Evolutionary conservation across 2,329 filamentous ascomycete species (phyloP).

Genomic region (Pseudopithomyces chartarum): DNA sequence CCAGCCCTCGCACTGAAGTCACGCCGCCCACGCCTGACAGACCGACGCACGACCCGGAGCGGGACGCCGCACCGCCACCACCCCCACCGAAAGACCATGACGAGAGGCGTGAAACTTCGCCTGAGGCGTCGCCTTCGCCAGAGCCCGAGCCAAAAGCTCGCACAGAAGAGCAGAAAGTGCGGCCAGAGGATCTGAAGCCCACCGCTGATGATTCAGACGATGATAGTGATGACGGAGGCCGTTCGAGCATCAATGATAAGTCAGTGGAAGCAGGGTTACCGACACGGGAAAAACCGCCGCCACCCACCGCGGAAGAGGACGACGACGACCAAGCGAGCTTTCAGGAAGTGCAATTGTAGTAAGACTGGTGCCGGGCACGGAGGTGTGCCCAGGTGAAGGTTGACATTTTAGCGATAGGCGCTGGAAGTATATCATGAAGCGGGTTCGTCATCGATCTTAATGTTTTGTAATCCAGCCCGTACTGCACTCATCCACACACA

Average conservation of each 20-base stretch:
- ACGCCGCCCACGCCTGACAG: constrained; percentile 58
- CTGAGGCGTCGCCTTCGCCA: constrained; percentile 20
- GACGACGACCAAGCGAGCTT: constrained; percentile 39
- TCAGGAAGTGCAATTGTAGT: constrained; percentile 38
- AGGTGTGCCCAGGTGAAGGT: not conserved
- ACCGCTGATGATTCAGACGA: constrained; percentile 27
- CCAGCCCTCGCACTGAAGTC: constrained; percentile 55
- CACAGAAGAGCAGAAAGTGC: constrained; percentile 40
- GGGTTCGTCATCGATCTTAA: constrained; percentile 6
- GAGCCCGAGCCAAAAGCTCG: constrained; percentile 38
- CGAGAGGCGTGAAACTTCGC: constrained; percentile 21
- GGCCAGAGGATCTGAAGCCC: constrained; percentile 40
- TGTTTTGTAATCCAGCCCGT: constrained; percentile 3
- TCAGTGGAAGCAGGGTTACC: constrained; percentile 23
- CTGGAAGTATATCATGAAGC: constrained; percentile 1
- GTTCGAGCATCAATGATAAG: constrained; percentile 32
- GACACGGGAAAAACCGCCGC: constrained; percentile 31
- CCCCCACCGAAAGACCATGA: constrained; percentile 41
- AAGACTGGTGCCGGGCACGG: not conserved
- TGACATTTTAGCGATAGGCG: constrained; percentile 8
- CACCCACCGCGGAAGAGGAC: constrained; percentile 34
- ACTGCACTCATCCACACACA: not conserved
- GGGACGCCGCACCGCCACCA: constrained; percentile 35
- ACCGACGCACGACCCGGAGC: constrained; percentile 28
- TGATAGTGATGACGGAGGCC: constrained; percentile 29